phyloP scores from a whole-genome alignment of 495 filamentous ascomycete species.

The Aspergillus affinis region DNA sequence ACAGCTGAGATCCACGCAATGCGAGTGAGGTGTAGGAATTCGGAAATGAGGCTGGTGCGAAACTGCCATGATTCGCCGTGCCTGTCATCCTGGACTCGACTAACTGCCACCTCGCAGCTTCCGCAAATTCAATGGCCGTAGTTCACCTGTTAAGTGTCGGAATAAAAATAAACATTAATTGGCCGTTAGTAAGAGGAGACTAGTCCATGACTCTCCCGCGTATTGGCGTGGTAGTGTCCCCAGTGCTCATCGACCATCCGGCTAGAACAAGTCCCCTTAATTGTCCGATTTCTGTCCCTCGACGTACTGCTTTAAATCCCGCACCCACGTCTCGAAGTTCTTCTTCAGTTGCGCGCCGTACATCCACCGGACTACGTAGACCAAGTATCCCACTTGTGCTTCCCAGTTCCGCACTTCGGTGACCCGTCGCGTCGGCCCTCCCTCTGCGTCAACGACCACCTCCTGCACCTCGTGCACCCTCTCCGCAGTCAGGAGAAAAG shows the following conservation, averaged over 20 bases:
- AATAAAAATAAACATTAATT: not conserved
- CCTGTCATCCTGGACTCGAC: not conserved
- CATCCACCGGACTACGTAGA: conserved; percentile 41
- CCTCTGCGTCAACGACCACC: conserved; percentile 22
- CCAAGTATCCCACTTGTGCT: conserved; percentile 37
- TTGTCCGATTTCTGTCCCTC: conserved; percentile 12
- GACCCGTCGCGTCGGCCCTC: conserved; percentile 15
- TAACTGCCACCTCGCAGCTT: not conserved
- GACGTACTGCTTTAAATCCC: conserved; percentile 38
- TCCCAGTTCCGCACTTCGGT: conserved; percentile 48
- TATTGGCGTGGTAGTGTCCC: no score
- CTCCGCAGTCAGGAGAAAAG: conserved; percentile 36
- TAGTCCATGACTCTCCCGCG: no score
- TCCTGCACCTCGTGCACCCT: conserved; percentile 42
- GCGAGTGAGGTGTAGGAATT: no score
- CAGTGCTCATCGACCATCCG: not conserved
- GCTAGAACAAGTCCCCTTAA: not conserved
- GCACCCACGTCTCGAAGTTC: conserved; percentile 42
- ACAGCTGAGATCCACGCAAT: not conserved
- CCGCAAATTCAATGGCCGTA: not conserved
- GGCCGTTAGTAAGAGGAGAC: not conserved
- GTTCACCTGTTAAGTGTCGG: not conserved
- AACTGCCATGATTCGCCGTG: not conserved
- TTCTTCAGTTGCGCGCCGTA: conserved; percentile 31
- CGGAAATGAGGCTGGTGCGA: not conserved